A percentile compares a stretch with the other conserved stretches of the same genome.
Evolutionary conservation across 78 protist genomes (phyloP).

Genomic region (Capsaspora owczarzaki): DNA sequence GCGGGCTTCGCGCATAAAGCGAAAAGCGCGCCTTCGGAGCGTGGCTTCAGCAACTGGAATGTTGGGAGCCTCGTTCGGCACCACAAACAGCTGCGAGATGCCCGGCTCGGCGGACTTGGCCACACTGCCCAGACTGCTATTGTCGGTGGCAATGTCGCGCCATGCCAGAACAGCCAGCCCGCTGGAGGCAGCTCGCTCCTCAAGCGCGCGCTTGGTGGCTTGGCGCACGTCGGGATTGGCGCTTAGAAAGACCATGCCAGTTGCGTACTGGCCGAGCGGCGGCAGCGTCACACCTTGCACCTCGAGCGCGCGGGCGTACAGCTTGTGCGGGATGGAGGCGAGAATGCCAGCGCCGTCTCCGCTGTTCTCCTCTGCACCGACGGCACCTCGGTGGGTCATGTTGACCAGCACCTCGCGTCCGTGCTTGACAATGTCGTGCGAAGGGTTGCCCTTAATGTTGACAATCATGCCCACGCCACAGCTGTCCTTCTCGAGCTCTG

Average conservation of each 20-base stretch:
- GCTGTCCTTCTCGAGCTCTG: slow-evolving; percentile 40
- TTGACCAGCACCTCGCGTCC: slow-evolving; percentile 8
- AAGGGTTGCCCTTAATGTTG: slow-evolving; percentile 11
- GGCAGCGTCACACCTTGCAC: slow-evolving; percentile 19
- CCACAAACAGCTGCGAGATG: slow-evolving; percentile 48
- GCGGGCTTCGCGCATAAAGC: too few species aligned
- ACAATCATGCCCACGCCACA: slow-evolving; percentile 59
- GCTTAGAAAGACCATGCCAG: slow-evolving; percentile 28
- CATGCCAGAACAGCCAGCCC: slow-evolving; percentile 25
- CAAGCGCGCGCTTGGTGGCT: background rate
- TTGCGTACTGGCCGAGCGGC: slow-evolving; percentile 19
- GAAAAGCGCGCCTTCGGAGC: too few species aligned
- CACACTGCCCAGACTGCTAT: slow-evolving; percentile 30
- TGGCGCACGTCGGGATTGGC: background rate
- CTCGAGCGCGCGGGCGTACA: background rate
- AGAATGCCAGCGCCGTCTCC: slow-evolving; percentile 62
- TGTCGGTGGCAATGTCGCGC: slow-evolving; percentile 45
- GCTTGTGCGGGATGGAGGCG: slow-evolving; percentile 40
- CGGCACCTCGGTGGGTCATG: slow-evolving; percentile 50
- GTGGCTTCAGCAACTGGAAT: too few species aligned
- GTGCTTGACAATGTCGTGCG: slow-evolving; percentile 28
- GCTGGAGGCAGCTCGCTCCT: background rate
- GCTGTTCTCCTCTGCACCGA: slow-evolving; percentile 37
- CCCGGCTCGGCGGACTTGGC: slow-evolving; percentile 39
- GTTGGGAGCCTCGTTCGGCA: too few species aligned